Evolutionary conservation across 1,139 yeast genomes (phyloP), one percentile per base, ranked within the genome.

Genomic region (Suhomyces atakaporum): DNA sequence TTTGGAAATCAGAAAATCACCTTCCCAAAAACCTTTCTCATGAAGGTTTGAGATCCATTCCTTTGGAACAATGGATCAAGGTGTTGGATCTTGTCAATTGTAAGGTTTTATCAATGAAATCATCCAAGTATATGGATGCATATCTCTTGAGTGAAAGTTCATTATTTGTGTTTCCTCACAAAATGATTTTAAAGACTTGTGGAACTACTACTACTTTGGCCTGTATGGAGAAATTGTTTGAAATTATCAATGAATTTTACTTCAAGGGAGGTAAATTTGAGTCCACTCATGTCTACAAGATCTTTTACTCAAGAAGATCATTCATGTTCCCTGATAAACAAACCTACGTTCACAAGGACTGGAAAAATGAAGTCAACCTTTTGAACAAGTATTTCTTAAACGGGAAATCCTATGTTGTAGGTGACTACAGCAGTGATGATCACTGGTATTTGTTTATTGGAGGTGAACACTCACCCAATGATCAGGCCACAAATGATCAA

Each of bases 281-380:
- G n/a, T 42, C 66, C 42, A 47, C 50, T 39, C 45, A 57, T 27
- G 81, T 88, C 28, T 75, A 75, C 63, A 77, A 85, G 49, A 81
- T 88, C 9, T 89, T 90, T 53, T 92, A 92, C 63, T 89, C 97
- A 2, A 79, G 97, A 59, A 81, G 96, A 59, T 77, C 88, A 25
- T 90, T 89, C 62, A 83, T 90, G 92, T 92, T 90, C 58, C 98
- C 98, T 9, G 81, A 82, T 27, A 80, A 75, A 52, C 98, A 92
- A 63, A 71, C 75, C 34, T 80, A 81, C 42, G 83, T 95, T 36
- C 97, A 92, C 60, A 76, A 76, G 45, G 83, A 80, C 51, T 92
- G 98, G 98, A 71, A 75, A 28, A 79, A 77, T 52, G 98, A 92
- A 58, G 84, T 89, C 20, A 65, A 67, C 18, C 78, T 77, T 51